These are phyloP conservation scores for Zizania latifolia DNA, from an alignment of 176 grass and related monocot genomes.

Conservation along the genomic window DNA sequence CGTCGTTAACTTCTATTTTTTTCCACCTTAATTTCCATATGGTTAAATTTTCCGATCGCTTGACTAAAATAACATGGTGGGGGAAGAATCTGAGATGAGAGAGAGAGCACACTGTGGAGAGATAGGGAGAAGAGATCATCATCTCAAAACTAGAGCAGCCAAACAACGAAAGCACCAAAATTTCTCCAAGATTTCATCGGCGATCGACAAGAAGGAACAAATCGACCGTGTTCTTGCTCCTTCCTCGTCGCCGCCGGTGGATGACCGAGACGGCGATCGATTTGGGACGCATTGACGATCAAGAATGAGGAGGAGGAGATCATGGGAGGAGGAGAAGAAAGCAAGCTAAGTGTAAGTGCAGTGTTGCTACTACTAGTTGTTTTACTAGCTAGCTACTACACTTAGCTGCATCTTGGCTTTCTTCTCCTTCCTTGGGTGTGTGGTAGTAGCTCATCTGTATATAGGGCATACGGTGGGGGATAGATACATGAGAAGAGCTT, in stretches of 20 bases:
- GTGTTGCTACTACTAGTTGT: slow-evolving; percentile 31
- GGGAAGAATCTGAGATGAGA: slow-evolving; percentile 30
- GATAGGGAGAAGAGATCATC: slow-evolving; percentile 3
- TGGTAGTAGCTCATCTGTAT: slow-evolving; percentile 38
- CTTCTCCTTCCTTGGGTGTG: slow-evolving; percentile 17
- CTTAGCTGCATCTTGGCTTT: slow-evolving; percentile 3
- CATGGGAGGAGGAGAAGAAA: slow-evolving; percentile 9
- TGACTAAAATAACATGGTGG: slow-evolving; percentile 54
- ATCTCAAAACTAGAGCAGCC: slow-evolving; percentile 21
- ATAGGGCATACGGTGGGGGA: slow-evolving; percentile 48
- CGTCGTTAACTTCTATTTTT: slow-evolving; percentile 38
- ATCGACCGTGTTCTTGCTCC: too few relatives aligned
- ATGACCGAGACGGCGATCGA: neutral
- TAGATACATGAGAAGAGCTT: slow-evolving; percentile 36
- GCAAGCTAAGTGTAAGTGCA: slow-evolving; percentile 49
- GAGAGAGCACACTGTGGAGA: slow-evolving; percentile 18
- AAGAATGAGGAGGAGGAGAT: too few relatives aligned
- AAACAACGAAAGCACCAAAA: neutral
- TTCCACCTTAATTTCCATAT: slow-evolving; percentile 30
- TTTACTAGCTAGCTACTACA: slow-evolving; percentile 27
- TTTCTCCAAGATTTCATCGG: slow-evolving; percentile 23
- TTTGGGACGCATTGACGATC: slow-evolving; percentile 5
- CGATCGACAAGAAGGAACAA: neutral
- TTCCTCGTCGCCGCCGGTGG: neutral
- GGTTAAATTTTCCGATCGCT: slow-evolving; percentile 37